Base-by-base conservation (phyloP, 2,329 filamentous ascomycete species). In the Escovopsis sp. region DNA sequence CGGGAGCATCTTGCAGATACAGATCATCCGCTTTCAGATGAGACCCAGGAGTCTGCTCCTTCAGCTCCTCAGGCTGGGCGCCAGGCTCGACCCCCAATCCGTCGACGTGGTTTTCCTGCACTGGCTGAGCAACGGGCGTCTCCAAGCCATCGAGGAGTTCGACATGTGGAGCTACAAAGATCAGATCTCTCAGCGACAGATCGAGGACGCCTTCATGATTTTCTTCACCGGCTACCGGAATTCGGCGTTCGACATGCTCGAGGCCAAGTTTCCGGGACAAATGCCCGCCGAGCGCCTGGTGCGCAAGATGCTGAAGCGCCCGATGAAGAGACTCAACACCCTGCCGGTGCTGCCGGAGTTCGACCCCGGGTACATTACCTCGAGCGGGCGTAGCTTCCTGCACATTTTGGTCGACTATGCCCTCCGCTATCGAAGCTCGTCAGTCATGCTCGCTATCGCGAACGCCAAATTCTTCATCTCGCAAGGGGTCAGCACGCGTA, bases 341-440 rank as follows among this genome's bases (percentile, higher is more conserved):
- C 33, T 25, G 16, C 12, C 13, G 13, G 3, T 44, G 4, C 1
- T 7, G 8, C 12, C 39, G 9, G 7, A 8, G 10, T 48, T 48
- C 8, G 12, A 44, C 9, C 39, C 45, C 10, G 7, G 35, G 7
- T 48, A 39, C 11, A 27, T 37, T 7, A 34, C 39, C 14, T 5
- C 5, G 9, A 29, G 32, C 25, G 47, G 32, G 4, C n/a, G 15
- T 32, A 37, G 16, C 2, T 40, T 42, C 4, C 12, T 48, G 12
- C 47, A 48, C 20, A 37, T 39, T 5, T 41, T 48, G 14, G 40
- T 48, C 29, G 8, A 40, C 5, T 41, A 39, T 10, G 7, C 46
- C 4, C 29, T 15, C 31, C 37, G 2, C 5, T 7, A 31, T 11
- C 14, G 11, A 6, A 35, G 13, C 2, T 42, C 35, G 9, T 33